Evolutionary conservation across 768 basidiomycete genomes (phyloP), one percentile per base, ranked within the genome.

Genomic region (Boletus coccyginus): DNA sequence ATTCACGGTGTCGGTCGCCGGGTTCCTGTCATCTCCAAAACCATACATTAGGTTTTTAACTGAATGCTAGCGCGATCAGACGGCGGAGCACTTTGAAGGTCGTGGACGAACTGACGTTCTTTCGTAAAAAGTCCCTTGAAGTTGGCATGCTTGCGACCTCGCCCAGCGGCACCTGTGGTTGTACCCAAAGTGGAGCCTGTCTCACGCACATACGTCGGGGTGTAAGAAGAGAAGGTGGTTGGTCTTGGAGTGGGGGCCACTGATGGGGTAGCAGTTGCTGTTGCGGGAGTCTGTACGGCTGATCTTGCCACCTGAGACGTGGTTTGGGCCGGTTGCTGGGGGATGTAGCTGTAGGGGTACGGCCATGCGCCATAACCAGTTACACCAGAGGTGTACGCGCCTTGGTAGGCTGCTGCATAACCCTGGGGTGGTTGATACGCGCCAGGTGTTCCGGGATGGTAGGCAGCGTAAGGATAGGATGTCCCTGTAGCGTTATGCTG

Each of bases 31-130:
- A 68, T 97, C 94, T 12, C 94, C 94, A 71, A 96, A 97, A 31
- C 91, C 93, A 66, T 93, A 95, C 92, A 94, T 93, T 49, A 94
- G 74, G 58, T 81, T 90, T 62, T 87, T 85, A 56, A 94, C 92
- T 92, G 62, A 50, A 53, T 54, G 9, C 16, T 6, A 45, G 53
- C 61, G 56, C 31, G 51, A 53, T 52, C 60, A 64, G 56, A 56
- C 43, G 61, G 29, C 12, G 40, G 45, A 58, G 46, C 17, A 16
- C 50, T 43, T 36, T 5, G 19, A 36, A 17, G 42, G 46, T 35
- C 21, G 5, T 32, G 46, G 19, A 47, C 7, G 1, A 17, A 76
- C 90, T 72, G 65, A 91, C 90, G 71, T 74, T 93, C 90, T 82
- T 90, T 92, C 2, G 83, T 79, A 64, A 93, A 93, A 52, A 89